These are phyloP conservation scores for Penicillium paneum DNA, from an alignment of 2,329 filamentous ascomycete species.

Conservation along the genomic window DNA sequence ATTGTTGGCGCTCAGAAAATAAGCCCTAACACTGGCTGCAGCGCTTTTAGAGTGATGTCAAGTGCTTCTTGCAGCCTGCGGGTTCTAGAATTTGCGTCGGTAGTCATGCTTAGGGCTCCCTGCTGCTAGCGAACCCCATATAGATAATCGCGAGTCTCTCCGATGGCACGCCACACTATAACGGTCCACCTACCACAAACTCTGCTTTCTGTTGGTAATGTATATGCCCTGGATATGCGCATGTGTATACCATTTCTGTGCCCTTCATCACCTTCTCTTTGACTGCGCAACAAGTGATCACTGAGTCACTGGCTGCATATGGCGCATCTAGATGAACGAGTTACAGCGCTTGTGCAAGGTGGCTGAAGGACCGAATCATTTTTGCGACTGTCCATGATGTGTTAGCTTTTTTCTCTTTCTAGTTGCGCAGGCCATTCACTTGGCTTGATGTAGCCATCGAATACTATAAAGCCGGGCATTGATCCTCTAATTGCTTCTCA, in stretches of 20 bases:
- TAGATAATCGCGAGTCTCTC: background rate
- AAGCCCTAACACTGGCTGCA: background rate
- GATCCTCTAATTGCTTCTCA: conserved; percentile 7
- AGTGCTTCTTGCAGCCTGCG: conserved; percentile 4
- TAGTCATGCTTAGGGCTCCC: conserved; percentile 9
- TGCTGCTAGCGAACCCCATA: conserved; percentile 1
- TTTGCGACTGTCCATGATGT: background rate
- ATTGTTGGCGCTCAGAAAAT: conserved; percentile 8
- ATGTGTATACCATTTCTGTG: conserved; percentile 10
- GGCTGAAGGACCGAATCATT: conserved; percentile 2
- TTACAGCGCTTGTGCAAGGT: conserved; percentile 9
- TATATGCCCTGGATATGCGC: conserved; percentile 17
- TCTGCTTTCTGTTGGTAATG: conserved; percentile 22
- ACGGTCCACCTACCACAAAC: conserved; percentile 32
- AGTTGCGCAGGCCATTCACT: conserved; percentile 17
- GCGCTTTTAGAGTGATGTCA: conserved; percentile 16
- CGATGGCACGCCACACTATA: conserved; percentile 17
- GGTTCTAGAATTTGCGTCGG: conserved; percentile 6
- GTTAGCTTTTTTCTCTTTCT: conserved; percentile 17
- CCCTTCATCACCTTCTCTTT: conserved; percentile 21
- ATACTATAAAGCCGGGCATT: conserved; percentile 19
- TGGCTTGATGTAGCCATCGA: conserved; percentile 20
- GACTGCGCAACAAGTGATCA: conserved; percentile 9
- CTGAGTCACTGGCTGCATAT: conserved; percentile 14
- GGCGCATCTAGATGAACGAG: conserved; percentile 11